These are phyloP conservation scores for Schizothecium vesticola DNA, from an alignment of 495 filamentous ascomycete species.

Conservation along the genomic window DNA sequence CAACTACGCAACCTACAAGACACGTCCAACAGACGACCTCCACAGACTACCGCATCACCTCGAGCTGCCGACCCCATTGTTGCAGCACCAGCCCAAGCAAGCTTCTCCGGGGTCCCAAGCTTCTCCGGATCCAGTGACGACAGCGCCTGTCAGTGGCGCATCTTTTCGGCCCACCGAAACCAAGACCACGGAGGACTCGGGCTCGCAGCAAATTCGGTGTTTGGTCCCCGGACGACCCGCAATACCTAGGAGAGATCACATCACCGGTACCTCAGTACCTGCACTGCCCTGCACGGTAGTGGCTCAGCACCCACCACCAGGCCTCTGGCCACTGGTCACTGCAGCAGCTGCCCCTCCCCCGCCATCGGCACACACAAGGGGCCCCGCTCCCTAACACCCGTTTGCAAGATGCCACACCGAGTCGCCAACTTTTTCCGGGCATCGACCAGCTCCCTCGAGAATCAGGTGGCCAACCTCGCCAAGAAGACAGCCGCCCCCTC, in stretches of 20 bases:
- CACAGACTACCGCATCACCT: neutral
- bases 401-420: constrained; percentile 44
- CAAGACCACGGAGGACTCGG: neutral
- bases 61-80: neutral
- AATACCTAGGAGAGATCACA: neutral
- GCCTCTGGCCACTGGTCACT: neutral
- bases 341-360: constrained; percentile 11
- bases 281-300: neutral
- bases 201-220: neutral
- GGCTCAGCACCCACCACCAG: neutral
- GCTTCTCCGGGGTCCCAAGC: neutral
- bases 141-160: neutral
- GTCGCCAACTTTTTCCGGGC: constrained; percentile 46
- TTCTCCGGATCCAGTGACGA: constrained; percentile 9
- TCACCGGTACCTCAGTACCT: neutral
- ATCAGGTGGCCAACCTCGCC: constrained; percentile 25
- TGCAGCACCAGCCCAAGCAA: neutral
- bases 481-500: constrained; percentile 23
- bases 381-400: neutral
- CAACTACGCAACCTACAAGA: neutral
- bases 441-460: constrained; percentile 32
- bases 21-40: neutral
- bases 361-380: constrained; percentile 13
- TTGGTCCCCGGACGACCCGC: constrained; percentile 6
- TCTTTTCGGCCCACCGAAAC: constrained; percentile 1